These are phyloP conservation scores for Clohesyomyces aquaticus DNA, from an alignment of 495 filamentous ascomycete genomes.

Conservation along the genomic window DNA sequence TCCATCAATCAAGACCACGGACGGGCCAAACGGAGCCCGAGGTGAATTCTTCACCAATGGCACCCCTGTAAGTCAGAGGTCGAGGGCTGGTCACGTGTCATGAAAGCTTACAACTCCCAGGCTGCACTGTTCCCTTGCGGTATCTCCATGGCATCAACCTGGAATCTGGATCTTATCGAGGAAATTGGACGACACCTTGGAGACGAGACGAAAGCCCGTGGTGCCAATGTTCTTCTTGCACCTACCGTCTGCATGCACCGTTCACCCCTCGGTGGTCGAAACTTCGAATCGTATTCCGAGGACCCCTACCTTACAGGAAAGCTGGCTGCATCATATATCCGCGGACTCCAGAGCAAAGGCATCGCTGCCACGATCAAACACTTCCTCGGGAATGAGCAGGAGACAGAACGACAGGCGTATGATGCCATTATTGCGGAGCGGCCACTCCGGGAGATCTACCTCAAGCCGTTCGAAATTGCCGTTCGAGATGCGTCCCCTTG, in stretches of 20 bases:
- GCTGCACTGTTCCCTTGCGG: constrained; percentile 44
- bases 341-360: constrained; percentile 40
- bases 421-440: constrained; percentile 51
- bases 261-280: constrained; percentile 43
- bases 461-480: constrained; percentile 73
- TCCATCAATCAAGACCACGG: constrained; percentile 45
- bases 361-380: constrained; percentile 45
- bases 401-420: constrained; percentile 36
- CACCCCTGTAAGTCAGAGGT: constrained; percentile 56
- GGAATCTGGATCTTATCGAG: constrained; percentile 42
- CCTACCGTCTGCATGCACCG: constrained; percentile 45
- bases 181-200: constrained; percentile 41
- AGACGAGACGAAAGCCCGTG: constrained; percentile 42
- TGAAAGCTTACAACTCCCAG: constrained; percentile 16
- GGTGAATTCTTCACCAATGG: constrained; percentile 63
- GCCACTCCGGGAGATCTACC: constrained; percentile 76
- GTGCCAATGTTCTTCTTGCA: constrained; percentile 41
- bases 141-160: constrained; percentile 41
- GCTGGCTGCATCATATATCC: constrained; percentile 41
- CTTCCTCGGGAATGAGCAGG: constrained; percentile 44
- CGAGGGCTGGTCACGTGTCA: background rate
- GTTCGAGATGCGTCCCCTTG: constrained; percentile 65
- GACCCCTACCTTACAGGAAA: constrained; percentile 43
- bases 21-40: constrained; percentile 43
- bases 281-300: constrained; percentile 46